phyloP scores from a whole-genome alignment of 2,329 filamentous ascomycete genomes.

The Hymenoscyphus repandus region DNA sequence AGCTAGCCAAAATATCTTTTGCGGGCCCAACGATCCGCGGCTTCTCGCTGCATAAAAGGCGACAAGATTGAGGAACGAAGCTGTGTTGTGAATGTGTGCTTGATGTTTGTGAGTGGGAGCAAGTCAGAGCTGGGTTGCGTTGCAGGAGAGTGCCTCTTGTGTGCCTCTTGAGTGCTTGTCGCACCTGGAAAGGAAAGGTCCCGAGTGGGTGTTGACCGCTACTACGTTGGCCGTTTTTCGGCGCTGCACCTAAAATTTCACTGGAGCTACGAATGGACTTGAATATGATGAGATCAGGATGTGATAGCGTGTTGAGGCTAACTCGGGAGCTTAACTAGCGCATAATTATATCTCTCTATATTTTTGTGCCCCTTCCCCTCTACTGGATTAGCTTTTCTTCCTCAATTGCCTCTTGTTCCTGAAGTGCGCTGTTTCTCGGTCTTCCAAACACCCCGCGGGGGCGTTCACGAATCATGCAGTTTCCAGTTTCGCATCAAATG shows the following conservation, averaged over 20 bases:
- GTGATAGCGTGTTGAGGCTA: too few relatives aligned
- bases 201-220: slow-evolving; percentile 1
- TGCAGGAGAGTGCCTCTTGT: not conserved
- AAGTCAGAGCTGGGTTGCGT: not conserved
- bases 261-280: too few relatives aligned
- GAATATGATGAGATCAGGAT: too few relatives aligned
- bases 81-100: not conserved
- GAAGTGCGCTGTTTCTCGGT: too few relatives aligned
- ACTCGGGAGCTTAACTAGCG: too few relatives aligned
- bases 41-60: slow-evolving; percentile 46
- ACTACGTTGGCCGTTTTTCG: too few relatives aligned
- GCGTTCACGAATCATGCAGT: not conserved
- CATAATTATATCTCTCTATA: too few relatives aligned
- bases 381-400: too few relatives aligned
- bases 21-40: slow-evolving; percentile 44
- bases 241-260: too few relatives aligned
- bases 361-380: too few relatives aligned
- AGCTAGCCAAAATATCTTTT: slow-evolving; percentile 40
- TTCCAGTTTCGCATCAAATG: not conserved
- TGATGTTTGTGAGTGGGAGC: not conserved
- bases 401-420: too few relatives aligned
- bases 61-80: not conserved
- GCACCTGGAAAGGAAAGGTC: not conserved
- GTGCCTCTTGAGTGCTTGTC: too few relatives aligned
- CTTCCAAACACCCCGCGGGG: not conserved